A percentile compares a stretch with the other conserved stretches of the same genome.
phyloP scores from a whole-genome alignment of 1,284 basidiomycete species.

The Naganishia sp. region DNA sequence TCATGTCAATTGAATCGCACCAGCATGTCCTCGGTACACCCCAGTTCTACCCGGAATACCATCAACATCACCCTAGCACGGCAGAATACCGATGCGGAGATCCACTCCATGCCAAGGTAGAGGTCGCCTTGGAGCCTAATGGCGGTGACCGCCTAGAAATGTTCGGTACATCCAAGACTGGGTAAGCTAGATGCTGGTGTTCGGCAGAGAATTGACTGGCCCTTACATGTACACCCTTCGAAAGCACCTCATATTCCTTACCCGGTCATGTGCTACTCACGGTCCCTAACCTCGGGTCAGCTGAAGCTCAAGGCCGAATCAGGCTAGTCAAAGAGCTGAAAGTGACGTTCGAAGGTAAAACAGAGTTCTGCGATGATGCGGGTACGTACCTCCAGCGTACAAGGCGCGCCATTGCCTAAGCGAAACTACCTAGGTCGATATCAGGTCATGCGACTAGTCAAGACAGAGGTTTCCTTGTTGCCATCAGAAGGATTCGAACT shows the following conservation, averaged over 20 bases:
- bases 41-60: not conserved
- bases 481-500: slow-evolving; percentile 13
- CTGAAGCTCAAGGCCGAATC: slow-evolving; percentile 30
- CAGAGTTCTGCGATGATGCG: slow-evolving; percentile 48
- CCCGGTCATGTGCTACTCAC: slow-evolving; percentile 35
- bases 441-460: slow-evolving; percentile 43
- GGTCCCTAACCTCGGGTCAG: slow-evolving; percentile 24
- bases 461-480: slow-evolving; percentile 35
- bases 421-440: slow-evolving; percentile 43
- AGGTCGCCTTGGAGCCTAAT: slow-evolving; percentile 28
- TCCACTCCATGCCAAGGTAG: slow-evolving; percentile 19
- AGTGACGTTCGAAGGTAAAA: slow-evolving; percentile 47
- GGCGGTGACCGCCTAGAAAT: slow-evolving; percentile 28
- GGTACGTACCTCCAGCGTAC: slow-evolving; percentile 37
- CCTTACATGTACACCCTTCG: not conserved
- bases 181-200: slow-evolving; percentile 23
- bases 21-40: slow-evolving; percentile 16
- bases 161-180: slow-evolving; percentile 33
- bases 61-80: not conserved
- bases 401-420: not conserved
- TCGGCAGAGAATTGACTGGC: not conserved
- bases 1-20: not conserved
- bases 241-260: slow-evolving; percentile 38
- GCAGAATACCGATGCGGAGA: not conserved
- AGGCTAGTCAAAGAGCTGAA: slow-evolving; percentile 40